Percentiles rank a stretch among this genome's conserved stretches.
Evolutionary conservation across 495 filamentous ascomycete species (phyloP).

Genomic region (Podospora australis): DNA sequence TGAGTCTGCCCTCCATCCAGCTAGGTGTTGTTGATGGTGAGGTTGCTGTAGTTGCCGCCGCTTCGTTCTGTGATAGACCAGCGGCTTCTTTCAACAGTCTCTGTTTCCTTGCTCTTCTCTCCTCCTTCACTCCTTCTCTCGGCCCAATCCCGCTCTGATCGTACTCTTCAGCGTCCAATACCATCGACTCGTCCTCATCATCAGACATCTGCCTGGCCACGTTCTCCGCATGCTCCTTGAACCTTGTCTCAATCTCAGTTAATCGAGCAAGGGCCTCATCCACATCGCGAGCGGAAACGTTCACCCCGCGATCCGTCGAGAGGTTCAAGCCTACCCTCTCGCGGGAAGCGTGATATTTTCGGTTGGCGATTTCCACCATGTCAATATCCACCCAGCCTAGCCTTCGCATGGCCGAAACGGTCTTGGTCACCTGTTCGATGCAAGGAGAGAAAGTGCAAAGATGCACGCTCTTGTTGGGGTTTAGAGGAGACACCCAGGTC

Average conservation of each 20-base stretch:
- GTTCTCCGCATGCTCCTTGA: conserved; percentile 47
- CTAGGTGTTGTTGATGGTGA: conserved; percentile 8
- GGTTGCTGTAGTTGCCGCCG: not conserved
- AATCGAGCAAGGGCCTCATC: conserved; percentile 69
- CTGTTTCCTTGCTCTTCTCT: conserved; percentile 6
- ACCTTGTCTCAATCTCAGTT: conserved; percentile 62
- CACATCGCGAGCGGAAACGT: conserved; percentile 57
- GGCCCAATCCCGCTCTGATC: not conserved
- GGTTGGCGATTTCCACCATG: conserved; percentile 80
- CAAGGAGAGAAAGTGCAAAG: conserved; percentile 95
- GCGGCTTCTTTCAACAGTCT: conserved; percentile 19
- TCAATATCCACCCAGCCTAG: conserved; percentile 85
- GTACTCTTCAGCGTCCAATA: conserved; percentile 23
- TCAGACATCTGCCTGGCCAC: conserved; percentile 12
- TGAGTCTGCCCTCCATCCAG: conserved; percentile 61
- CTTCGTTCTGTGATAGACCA: not conserved
- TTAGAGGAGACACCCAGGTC: conserved; percentile 58
- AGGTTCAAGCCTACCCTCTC: conserved; percentile 62
- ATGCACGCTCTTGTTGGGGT: conserved; percentile 57
- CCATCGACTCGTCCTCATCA: too few relatives aligned
- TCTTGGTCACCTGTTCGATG: conserved; percentile 87
- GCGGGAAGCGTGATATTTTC: conserved; percentile 70
- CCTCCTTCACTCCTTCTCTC: not conserved
- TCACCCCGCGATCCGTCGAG: conserved; percentile 35
- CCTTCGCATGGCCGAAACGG: conserved; percentile 68